These are phyloP conservation scores for Colletotrichum sp. DNA, from an alignment of 2,329 filamentous ascomycete genomes.

Conservation along the genomic window DNA sequence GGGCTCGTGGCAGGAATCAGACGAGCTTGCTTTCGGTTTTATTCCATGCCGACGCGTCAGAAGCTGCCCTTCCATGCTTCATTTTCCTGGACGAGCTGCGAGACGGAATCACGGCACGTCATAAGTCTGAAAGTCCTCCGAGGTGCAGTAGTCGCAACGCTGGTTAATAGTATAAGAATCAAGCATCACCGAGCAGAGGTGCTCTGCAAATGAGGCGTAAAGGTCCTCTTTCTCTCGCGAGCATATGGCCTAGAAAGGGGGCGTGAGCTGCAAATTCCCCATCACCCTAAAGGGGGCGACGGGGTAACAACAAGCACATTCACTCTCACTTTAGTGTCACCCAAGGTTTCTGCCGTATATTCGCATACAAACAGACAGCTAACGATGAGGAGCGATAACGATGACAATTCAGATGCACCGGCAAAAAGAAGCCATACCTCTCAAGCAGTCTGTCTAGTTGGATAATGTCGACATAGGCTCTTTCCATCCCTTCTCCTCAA, in stretches of 20 bases:
- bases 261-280: background rate
- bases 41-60: accelerated
- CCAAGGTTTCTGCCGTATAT: accelerated
- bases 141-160: accelerated
- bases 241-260: too few species aligned
- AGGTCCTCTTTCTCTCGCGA: too few species aligned
- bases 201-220: background rate
- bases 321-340: accelerated
- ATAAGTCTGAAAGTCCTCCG: background rate
- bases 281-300: too few species aligned
- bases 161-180: accelerated
- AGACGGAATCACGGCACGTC: accelerated
- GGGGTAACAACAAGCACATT: too few species aligned
- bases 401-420: too few species aligned
- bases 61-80: accelerated
- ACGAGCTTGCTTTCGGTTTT: background rate
- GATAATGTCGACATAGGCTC: too few species aligned
- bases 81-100: background rate
- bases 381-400: accelerated
- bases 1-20: background rate
- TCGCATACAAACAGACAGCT: too few species aligned
- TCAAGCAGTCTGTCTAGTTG: accelerated
- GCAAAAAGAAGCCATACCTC: accelerated
- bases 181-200: accelerated
- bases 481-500: too few species aligned